These are phyloP conservation scores for Colletotrichum shisoi DNA, from an alignment of 2,329 filamentous ascomycete species.

Conservation along the genomic window DNA sequence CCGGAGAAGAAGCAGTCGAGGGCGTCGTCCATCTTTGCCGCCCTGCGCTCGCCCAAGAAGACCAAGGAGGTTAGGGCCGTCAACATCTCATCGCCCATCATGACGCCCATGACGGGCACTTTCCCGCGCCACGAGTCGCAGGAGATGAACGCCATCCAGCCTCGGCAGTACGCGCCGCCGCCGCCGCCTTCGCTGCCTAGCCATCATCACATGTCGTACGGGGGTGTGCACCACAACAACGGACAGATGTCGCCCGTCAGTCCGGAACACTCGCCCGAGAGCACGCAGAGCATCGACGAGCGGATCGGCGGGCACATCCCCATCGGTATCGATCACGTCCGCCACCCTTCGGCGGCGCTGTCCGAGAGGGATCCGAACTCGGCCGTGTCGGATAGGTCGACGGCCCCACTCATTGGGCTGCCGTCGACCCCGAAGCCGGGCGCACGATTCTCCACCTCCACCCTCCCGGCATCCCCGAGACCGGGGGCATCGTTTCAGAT, in stretches of 20 bases:
- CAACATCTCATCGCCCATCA: constrained; percentile 70
- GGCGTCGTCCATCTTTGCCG: constrained; percentile 66
- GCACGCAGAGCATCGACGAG: constrained; percentile 64
- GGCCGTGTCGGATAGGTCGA: constrained; percentile 61
- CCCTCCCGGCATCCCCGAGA: constrained; percentile 59
- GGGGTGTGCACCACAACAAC: constrained; percentile 44
- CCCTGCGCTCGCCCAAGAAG: constrained; percentile 67
- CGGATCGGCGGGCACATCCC: constrained; percentile 56
- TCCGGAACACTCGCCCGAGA: constrained; percentile 58
- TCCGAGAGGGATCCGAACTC: constrained; percentile 59
- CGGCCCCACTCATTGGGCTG: constrained; percentile 61
- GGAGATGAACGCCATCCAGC: constrained; percentile 66
- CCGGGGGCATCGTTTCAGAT: constrained; percentile 60
- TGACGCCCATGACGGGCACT: constrained; percentile 68
- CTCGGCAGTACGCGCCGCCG: constrained; percentile 65
- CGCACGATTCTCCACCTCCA: constrained; percentile 48
- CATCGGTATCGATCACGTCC: constrained; percentile 46
- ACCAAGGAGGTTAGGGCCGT: constrained; percentile 62
- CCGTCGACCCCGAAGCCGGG: constrained; percentile 55
- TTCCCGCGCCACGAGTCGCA: constrained; percentile 64
- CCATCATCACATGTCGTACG: constrained; percentile 55
- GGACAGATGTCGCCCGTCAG: constrained; percentile 55
- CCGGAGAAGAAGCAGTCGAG: constrained; percentile 62
- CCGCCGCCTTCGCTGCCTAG: constrained; percentile 65
- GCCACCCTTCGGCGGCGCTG: constrained; percentile 50